Conservation (phyloP, 768 basidiomycete genomes). For the Naematelia aurantialba region DNA sequence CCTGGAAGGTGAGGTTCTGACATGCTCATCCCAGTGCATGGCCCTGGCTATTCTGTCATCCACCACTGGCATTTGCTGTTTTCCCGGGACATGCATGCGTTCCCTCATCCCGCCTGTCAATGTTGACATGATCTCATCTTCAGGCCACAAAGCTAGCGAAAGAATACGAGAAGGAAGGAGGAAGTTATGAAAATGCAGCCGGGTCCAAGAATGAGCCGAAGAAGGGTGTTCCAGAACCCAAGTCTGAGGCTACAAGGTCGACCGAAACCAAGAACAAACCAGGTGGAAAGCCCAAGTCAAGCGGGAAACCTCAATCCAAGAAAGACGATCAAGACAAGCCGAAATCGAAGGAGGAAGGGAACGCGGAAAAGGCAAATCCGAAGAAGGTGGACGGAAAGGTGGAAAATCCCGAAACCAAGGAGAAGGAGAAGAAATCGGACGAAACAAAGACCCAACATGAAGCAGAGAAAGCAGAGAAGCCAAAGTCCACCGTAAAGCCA, state of each 20-base stretch:
- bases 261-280: conserved; percentile 9
- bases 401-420: conserved; percentile 17
- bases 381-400: conserved; percentile 12
- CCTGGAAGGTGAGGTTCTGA: conserved; percentile 41
- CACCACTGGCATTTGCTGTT: not conserved
- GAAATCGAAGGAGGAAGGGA: conserved; percentile 2
- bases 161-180: conserved; percentile 46
- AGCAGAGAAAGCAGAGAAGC: conserved; percentile 12
- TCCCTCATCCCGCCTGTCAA: not conserved
- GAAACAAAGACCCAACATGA: not conserved
- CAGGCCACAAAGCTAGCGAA: conserved; percentile 44
- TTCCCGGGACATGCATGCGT: not conserved
- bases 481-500: conserved; percentile 7
- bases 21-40: not conserved
- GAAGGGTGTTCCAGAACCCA: conserved; percentile 42
- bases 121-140: conserved; percentile 1
- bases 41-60: not conserved
- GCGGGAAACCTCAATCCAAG: conserved; percentile 20
- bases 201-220: conserved; percentile 49
- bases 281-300: not conserved
- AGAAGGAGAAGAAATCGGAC: conserved; percentile 1
- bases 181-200: conserved; percentile 44
- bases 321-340: conserved; percentile 12
- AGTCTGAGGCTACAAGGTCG: conserved; percentile 33
- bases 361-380: not conserved